Evolutionary conservation across 306 rosid genomes (phyloP).

Genomic region (Lupinus albus): DNA sequence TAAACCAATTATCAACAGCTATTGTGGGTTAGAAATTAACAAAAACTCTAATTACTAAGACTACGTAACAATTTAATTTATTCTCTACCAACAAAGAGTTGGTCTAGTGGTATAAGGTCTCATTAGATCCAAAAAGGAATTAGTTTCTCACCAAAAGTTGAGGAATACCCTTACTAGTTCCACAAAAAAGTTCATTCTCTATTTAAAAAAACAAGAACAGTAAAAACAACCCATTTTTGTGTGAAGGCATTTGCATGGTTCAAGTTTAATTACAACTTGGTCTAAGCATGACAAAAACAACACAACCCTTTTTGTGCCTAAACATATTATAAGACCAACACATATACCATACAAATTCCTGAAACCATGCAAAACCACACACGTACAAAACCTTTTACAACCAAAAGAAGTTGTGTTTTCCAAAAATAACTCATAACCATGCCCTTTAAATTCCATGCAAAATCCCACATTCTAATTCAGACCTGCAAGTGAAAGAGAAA

Average conservation of each 20-base stretch:
- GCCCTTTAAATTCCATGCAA: conserved; percentile 28
- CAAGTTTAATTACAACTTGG: neutral
- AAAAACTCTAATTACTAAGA: neutral
- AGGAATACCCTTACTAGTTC: no score
- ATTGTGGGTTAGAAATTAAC: neutral
- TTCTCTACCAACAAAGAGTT: no score
- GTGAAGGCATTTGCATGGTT: conserved; percentile 26
- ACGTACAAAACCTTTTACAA: neutral
- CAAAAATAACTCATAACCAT: conserved; percentile 11
- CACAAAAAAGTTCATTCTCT: no score
- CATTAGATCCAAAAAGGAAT: no score
- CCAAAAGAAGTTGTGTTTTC: conserved; percentile 21
- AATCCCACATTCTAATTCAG: neutral
- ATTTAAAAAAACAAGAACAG: no score
- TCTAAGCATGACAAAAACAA: conserved; percentile 2
- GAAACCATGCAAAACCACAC: conserved; percentile 44
- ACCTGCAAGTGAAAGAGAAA: conserved; percentile 24
- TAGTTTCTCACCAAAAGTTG: no score
- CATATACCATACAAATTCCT: conserved; percentile 16
- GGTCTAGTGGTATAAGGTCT: no score
- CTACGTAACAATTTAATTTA: neutral
- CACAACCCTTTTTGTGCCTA: conserved; percentile 6
- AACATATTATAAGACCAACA: neutral
- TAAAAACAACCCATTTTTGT: neutral
- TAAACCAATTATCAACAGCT: neutral